Base-by-base conservation (phyloP, 257 asterid genomes). In the Nicotiana attenuata region DNA sequence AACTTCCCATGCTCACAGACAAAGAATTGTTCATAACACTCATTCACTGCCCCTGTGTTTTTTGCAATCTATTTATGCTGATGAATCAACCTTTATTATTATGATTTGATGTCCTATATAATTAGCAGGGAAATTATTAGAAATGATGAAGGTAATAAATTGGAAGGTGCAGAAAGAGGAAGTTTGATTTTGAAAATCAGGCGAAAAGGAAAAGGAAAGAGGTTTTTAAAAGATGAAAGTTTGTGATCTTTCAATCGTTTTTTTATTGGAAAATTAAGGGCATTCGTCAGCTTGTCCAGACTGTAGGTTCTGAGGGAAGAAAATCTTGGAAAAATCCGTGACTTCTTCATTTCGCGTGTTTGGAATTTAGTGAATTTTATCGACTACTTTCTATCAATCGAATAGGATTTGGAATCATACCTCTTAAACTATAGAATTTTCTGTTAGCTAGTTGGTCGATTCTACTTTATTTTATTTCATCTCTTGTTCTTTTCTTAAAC, bases 321-420 rank as follows among this genome's bases (percentile, higher is more conserved):
- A 68, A 52, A 63, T 67, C 80, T 29, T 83, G 85, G 59, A 60
- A 71, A 63, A 33, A 64, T 52, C 78, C 65, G 59, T 77, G 41
- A 11, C 59, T 20, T 57, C 68, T 22, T 29, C 71, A 13, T 76
- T 31, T 76, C 17, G 13, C 47, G n/a, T 77, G 76, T 82, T 85
- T 87, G 91, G 89, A 82, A 71, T 24, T 66, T 84, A 45, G 85
- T 75, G 89, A 83, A 75, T 65, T 87, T 84, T 80, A 82, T 84
- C 85, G 65, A 65, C 61, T 80, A 47, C 65, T 22, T 68, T 65
- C 45, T 7, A 29, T 63, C 82, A 45, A 50, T 80, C 65, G 57
- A 71, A 73, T 73, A 20, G 61, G 61, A 47, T 73, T 73, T 73
- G 78, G 78, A 47, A 73, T 73, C 47, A 47, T 73, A 47, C 79